Conservation (phyloP, 371 early-diverging fungal species). For the Amoeboradix gromovi region DNA sequence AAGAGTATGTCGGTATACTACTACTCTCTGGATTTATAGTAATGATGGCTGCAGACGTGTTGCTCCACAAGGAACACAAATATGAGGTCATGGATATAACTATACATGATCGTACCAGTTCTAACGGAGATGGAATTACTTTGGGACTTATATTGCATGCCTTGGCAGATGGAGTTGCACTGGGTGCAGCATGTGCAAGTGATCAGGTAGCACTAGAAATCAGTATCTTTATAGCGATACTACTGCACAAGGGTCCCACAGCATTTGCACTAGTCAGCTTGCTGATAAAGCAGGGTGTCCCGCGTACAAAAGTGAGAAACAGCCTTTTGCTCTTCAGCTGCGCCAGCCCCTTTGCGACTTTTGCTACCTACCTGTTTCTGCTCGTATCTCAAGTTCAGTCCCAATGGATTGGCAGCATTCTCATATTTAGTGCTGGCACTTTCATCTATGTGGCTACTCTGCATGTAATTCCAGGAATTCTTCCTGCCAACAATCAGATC, state of each 20-base stretch:
- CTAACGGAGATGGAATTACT: too few relatives aligned
- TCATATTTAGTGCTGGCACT: constrained; percentile 57
- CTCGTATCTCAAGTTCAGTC: constrained; percentile 4
- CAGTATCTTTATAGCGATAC: constrained; percentile 71
- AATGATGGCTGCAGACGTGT: too few relatives aligned
- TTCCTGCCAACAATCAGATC: too few relatives aligned
- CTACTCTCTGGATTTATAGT: too few relatives aligned
- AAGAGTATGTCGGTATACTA: too few relatives aligned
- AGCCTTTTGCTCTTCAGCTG: constrained; percentile 49
- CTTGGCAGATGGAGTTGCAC: constrained; percentile 74
- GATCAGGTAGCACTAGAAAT: constrained; percentile 22
- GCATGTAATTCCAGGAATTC: constrained; percentile 33
- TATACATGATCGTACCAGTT: too few relatives aligned
- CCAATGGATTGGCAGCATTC: constrained; percentile 48
- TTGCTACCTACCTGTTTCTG: constrained; percentile 29
- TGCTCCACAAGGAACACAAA: too few relatives aligned
- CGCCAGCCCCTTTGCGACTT: constrained; percentile 51
- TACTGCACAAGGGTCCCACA: constrained; percentile 81
- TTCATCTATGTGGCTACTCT: constrained; percentile 70
- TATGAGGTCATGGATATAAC: too few relatives aligned
- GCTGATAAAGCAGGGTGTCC: constrained; percentile 31
- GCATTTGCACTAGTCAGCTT: constrained; percentile 65
- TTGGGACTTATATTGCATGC: constrained; percentile 73
- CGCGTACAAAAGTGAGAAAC: constrained; percentile 28
- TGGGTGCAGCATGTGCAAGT: constrained; percentile 41